Percentiles rank a stretch among this genome's conserved stretches.
Conservation (phyloP, 306 rosid species). For the Alnus rubra region DNA sequence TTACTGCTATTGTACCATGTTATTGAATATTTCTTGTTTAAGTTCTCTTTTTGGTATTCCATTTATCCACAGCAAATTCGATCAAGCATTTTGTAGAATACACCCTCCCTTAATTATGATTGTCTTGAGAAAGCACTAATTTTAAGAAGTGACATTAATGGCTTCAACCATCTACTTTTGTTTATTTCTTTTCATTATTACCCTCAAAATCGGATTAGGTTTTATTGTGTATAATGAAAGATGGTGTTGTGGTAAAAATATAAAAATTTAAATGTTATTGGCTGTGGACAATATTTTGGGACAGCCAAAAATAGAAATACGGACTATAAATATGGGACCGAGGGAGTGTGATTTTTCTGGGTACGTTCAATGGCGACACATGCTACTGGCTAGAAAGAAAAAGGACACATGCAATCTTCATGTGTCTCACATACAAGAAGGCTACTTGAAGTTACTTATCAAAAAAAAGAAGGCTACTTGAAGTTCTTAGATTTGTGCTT, state of each 20-base stretch:
- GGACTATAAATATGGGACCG: neutral
- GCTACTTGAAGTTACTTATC: too few relatives aligned
- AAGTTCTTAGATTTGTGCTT: neutral
- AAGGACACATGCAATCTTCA: too few relatives aligned
- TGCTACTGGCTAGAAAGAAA: neutral
- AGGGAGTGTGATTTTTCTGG: neutral
- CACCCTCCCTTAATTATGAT: neutral
- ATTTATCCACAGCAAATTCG: neutral
- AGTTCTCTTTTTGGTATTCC: neutral
- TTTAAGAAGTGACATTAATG: neutral
- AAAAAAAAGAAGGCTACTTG: neutral
- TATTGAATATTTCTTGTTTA: neutral
- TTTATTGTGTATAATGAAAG: neutral
- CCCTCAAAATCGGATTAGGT: neutral
- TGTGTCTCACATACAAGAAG: too few relatives aligned
- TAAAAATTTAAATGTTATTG: neutral
- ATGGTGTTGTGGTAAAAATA: neutral
- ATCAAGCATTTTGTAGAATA: neutral
- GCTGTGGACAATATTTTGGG: neutral
- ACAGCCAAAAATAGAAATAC: neutral
- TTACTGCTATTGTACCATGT: conserved; percentile 1
- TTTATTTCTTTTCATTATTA: neutral
- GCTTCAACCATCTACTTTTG: neutral
- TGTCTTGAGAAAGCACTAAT: neutral
- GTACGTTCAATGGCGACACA: neutral